Percentiles rank a stretch among this genome's conserved stretches.
Conservation (phyloP, 345 rosid species). For the Eucalyptus coolabah region DNA sequence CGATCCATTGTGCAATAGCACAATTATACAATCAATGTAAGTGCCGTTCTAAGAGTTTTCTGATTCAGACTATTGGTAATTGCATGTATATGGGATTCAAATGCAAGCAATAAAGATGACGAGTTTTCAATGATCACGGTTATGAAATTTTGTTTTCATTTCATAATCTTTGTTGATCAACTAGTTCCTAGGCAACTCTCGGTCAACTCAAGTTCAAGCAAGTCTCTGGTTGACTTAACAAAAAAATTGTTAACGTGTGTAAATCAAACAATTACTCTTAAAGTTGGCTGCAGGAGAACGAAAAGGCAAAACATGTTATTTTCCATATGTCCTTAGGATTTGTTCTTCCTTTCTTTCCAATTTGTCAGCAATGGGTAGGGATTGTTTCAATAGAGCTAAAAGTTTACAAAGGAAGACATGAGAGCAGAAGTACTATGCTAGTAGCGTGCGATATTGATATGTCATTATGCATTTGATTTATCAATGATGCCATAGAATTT, state of each 20-base stretch:
- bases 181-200: background rate
- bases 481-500: background rate
- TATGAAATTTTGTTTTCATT: background rate
- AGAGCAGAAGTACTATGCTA: background rate
- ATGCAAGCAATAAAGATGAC: background rate
- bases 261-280: background rate
- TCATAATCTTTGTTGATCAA: background rate
- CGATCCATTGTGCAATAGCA: background rate
- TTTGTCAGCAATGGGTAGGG: background rate
- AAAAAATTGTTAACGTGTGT: background rate
- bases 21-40: background rate
- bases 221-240: background rate
- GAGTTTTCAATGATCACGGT: background rate
- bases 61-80: background rate
- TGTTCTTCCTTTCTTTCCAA: background rate
- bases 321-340: too few species aligned
- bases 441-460: background rate
- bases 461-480: background rate
- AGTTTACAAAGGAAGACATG: background rate
- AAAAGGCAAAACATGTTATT: background rate
- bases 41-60: background rate
- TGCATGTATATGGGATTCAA: background rate
- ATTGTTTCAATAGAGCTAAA: background rate
- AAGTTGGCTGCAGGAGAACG: background rate
- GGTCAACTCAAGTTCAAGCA: background rate